Percentiles rank a stretch among this genome's conserved stretches.
These are phyloP conservation scores for Diplocarpon mali DNA, from an alignment of 2,329 filamentous ascomycete species.

Conservation along the genomic window DNA sequence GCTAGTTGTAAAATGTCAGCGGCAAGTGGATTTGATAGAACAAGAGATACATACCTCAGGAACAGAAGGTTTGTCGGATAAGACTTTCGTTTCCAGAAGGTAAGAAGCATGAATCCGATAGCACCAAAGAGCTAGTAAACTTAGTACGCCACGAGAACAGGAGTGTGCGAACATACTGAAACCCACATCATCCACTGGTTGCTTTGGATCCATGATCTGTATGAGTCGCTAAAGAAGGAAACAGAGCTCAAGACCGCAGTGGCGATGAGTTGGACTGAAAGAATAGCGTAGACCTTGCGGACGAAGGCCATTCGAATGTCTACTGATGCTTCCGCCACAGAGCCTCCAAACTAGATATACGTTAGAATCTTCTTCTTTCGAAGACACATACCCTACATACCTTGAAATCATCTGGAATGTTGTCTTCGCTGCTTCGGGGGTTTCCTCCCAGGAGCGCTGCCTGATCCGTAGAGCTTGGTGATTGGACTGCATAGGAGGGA, in stretches of 20 bases:
- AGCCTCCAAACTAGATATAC: slow-evolving; percentile 65
- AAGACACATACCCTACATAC: slow-evolving; percentile 30
- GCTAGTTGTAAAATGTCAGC: slow-evolving; percentile 20
- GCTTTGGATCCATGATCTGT: slow-evolving; percentile 77
- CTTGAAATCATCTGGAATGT: slow-evolving; percentile 96
- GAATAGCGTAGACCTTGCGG: slow-evolving; percentile 94
- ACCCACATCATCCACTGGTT: slow-evolving; percentile 78
- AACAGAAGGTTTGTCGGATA: slow-evolving; percentile 94
- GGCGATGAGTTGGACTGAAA: slow-evolving; percentile 84
- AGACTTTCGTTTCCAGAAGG: slow-evolving; percentile 91
- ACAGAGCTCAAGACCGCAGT: slow-evolving; percentile 72
- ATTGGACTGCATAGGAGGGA: slow-evolving; percentile 62
- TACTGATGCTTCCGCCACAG: slow-evolving; percentile 84
- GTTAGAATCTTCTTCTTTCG: slow-evolving; percentile 4
- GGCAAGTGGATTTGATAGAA: neutral
- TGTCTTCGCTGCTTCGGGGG: slow-evolving; percentile 74
- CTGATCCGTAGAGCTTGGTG: slow-evolving; percentile 43
- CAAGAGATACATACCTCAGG: slow-evolving; percentile 36
- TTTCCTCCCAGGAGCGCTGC: slow-evolving; percentile 45
- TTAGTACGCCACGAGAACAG: neutral
- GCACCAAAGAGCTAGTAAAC: slow-evolving; percentile 57
- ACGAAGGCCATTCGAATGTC: slow-evolving; percentile 96
- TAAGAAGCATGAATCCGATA: slow-evolving; percentile 74
- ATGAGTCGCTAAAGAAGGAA: slow-evolving; percentile 72
- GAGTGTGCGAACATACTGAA: slow-evolving; percentile 43